phyloP scores from a whole-genome alignment of 768 basidiomycete genomes.

The Termitomyces bulborhizus region DNA sequence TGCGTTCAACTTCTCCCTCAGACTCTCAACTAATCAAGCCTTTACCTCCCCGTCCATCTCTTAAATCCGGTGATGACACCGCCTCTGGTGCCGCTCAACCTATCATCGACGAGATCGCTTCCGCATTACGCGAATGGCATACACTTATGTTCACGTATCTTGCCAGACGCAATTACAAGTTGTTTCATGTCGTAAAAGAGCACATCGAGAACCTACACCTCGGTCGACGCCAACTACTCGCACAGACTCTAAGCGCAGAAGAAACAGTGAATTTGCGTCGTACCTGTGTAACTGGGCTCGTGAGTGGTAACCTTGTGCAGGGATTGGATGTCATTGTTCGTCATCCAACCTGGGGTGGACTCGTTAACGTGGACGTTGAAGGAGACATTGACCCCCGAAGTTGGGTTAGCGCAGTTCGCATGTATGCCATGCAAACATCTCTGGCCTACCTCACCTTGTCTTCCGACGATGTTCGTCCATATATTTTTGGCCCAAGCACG shows the following conservation, averaged over 20 bases:
- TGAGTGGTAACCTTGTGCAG: slow-evolving; percentile 87
- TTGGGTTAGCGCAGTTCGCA: slow-evolving; percentile 85
- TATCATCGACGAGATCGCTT: slow-evolving; percentile 95
- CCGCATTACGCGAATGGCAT: slow-evolving; percentile 95
- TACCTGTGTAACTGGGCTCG: slow-evolving; percentile 84
- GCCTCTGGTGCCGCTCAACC: slow-evolving; percentile 77
- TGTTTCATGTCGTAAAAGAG: slow-evolving; percentile 80
- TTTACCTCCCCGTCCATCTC: slow-evolving; percentile 84
- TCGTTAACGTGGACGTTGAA: slow-evolving; percentile 88
- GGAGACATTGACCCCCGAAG: slow-evolving; percentile 74
- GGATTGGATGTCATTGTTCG: slow-evolving; percentile 94
- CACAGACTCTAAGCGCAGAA: slow-evolving; percentile 80
- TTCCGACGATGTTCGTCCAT: slow-evolving; percentile 34
- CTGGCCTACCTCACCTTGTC: slow-evolving; percentile 70
- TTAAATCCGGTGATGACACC: slow-evolving; percentile 94
- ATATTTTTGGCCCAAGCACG: slow-evolving; percentile 33
- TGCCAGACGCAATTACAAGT: slow-evolving; percentile 79
- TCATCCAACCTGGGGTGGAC: slow-evolving; percentile 84
- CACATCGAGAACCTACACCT: slow-evolving; percentile 90
- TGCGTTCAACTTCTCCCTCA: slow-evolving; percentile 66
- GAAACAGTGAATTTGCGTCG: slow-evolving; percentile 77
- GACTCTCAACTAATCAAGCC: slow-evolving; percentile 66
- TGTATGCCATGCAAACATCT: slow-evolving; percentile 86
- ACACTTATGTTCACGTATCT: slow-evolving; percentile 88
- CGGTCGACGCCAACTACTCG: slow-evolving; percentile 85